Base-by-base conservation (phyloP, 1,284 basidiomycete species). In the Exobasidium cylindrosporum region DNA sequence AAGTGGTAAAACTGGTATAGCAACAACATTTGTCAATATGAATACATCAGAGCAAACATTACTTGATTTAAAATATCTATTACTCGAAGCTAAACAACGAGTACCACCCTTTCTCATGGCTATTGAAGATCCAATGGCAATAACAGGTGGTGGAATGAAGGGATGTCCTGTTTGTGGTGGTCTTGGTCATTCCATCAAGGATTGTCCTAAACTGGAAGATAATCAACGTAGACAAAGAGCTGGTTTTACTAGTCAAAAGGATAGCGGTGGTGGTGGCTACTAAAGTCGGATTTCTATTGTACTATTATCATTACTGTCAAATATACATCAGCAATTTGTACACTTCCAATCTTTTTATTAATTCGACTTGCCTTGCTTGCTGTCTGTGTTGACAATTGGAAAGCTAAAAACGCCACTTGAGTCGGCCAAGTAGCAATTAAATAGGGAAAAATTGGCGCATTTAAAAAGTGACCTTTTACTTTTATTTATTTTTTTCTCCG, bases 21-120 rank as follows among this genome's bases (percentile, higher is more conserved):
- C 96, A n/a, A 98, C 96, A 24, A 96, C 96, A n/a, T 98, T 99
- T 81, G 92, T 98, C 61, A 98, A 98, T 79, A 93, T 94, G 88
- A 91, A 91, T 75, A 96, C 94, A 1, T 85, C 89, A 0, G 94
- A 98, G 79, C 94, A 97, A 82, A 98, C 95, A 0, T 82, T 98
- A 53, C 82, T 98, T 65, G 96, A 99, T 84, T 83, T 98, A 67
- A 99, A 98, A 82, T 98, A 98, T 78, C 82, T 99, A 55, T 83
- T 98, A 57, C 89, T 96, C 84, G 96, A 99, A 81, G 94, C 95
- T 1, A 96, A 95, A 58, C 96, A 98, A 82, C 93, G 93, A 76
- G 92, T 98, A 5, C 96, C 96, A 0, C 91, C 92, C n/a, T 98
- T 98, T 84, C 82, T 99, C 67, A 83, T 86, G 54, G 89, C 87